Conservation (phyloP, 495 filamentous ascomycete species). For the Acidiella bohemica region DNA sequence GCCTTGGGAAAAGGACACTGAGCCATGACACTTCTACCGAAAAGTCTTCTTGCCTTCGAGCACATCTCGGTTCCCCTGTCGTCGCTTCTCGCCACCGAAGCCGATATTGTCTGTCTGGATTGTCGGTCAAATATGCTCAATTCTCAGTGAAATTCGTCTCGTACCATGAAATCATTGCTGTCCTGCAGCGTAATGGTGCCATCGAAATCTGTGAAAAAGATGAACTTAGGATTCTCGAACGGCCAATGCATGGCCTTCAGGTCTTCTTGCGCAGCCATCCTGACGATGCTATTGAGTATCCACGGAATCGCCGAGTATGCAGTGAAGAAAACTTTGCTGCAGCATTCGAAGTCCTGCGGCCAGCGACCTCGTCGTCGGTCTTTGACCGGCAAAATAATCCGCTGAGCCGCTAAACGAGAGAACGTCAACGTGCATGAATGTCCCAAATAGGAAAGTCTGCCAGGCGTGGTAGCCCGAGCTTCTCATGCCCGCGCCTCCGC, state of each 20-base stretch:
- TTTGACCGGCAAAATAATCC: slow-evolving; percentile 1
- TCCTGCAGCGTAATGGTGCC: slow-evolving; percentile 86
- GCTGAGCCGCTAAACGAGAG: slow-evolving; percentile 14
- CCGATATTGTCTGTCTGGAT: slow-evolving; percentile 76
- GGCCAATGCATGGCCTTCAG: slow-evolving; percentile 20
- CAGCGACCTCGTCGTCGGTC: too few species aligned
- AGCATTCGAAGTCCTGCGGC: too few species aligned
- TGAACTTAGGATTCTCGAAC: slow-evolving; percentile 43
- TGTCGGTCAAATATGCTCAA: slow-evolving; percentile 15
- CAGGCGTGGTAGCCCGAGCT: too few species aligned
- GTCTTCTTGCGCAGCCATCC: slow-evolving; percentile 8
- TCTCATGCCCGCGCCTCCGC: too few species aligned
- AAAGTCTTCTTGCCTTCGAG: slow-evolving; percentile 55
- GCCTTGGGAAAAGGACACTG: neutral
- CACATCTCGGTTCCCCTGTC: slow-evolving; percentile 53
- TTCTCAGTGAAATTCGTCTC: neutral
- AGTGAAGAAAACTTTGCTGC: too few species aligned
- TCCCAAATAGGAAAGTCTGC: neutral
- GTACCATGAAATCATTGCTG: slow-evolving; percentile 81
- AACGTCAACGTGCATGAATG: too few species aligned
- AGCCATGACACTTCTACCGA: slow-evolving; percentile 34
- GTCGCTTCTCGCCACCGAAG: slow-evolving; percentile 54
- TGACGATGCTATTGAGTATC: too few species aligned
- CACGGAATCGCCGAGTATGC: too few species aligned
- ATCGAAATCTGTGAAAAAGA: slow-evolving; percentile 98